Evolutionary conservation across 2,329 filamentous ascomycete species (phyloP).

Genomic region (Colletotrichum lupini): DNA sequence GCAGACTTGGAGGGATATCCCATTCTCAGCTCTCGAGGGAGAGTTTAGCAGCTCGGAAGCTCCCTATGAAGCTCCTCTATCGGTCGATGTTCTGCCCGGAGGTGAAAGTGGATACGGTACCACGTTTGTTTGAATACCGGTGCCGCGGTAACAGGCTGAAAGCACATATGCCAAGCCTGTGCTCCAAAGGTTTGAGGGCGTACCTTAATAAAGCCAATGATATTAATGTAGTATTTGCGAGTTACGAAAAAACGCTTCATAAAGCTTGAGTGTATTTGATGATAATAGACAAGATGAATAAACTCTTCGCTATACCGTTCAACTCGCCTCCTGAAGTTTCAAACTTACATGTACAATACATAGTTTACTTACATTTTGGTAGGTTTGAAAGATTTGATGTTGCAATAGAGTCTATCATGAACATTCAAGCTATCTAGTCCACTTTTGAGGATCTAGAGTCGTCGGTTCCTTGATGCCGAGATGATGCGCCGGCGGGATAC

Average conservation of each 20-base stretch:
- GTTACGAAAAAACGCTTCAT: not conserved
- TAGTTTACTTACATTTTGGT: not conserved
- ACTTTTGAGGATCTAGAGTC: not conserved
- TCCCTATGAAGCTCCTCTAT: slow-evolving; percentile 19
- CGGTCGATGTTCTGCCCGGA: slow-evolving; percentile 14
- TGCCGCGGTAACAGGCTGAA: not conserved
- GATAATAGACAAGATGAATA: too few species aligned
- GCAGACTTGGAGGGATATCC: slow-evolving; percentile 38
- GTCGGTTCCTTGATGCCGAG: not conserved
- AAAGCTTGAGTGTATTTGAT: not conserved
- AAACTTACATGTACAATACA: not conserved
- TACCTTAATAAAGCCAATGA: not conserved
- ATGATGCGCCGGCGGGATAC: not conserved
- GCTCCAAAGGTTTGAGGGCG: too few species aligned
- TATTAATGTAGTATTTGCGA: not conserved
- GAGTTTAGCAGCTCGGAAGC: slow-evolving; percentile 35
- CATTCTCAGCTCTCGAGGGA: slow-evolving; percentile 42
- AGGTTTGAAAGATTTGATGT: not conserved
- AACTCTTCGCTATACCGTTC: too few species aligned
- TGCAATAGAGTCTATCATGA: not conserved
- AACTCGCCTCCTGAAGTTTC: not conserved
- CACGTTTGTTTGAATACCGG: not conserved
- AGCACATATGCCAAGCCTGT: not conserved
- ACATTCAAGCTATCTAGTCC: not conserved
- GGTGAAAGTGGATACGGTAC: slow-evolving; percentile 19